A percentile compares a stretch with the other conserved stretches of the same genome.
phyloP scores from a whole-genome alignment of 768 basidiomycete genomes.

The Ramaria rubella region DNA sequence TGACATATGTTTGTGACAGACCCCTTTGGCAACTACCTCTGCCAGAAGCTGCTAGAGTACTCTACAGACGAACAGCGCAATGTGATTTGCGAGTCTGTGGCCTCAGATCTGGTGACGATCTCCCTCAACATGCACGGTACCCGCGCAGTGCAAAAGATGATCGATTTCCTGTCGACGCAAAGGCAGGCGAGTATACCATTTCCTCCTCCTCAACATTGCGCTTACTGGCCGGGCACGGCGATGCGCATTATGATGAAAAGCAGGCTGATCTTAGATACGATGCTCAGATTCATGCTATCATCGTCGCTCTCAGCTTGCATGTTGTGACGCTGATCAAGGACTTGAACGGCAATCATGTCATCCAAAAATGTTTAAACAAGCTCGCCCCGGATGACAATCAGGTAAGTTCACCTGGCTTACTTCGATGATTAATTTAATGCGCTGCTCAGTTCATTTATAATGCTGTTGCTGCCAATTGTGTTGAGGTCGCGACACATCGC shows the following conservation, averaged over 20 bases:
- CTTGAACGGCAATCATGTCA: conserved; percentile 94
- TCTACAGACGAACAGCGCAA: conserved; percentile 97
- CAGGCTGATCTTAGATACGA: conserved; percentile 81
- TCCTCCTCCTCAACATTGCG: conserved; percentile 31
- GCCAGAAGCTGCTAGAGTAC: conserved; percentile 95
- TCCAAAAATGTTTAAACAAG: conserved; percentile 99
- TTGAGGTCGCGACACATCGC: conserved; percentile 96
- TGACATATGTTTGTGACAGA: conserved; percentile 39
- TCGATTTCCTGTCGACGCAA: conserved; percentile 94
- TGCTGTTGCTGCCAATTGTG: conserved; percentile 96
- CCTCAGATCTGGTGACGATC: conserved; percentile 95
- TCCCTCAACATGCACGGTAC: conserved; percentile 99
- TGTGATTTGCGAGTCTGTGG: conserved; percentile 94
- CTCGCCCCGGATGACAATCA: conserved; percentile 98
- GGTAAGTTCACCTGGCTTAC: conserved; percentile 34
- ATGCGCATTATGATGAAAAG: conserved; percentile 14
- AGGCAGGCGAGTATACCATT: conserved; percentile 65
- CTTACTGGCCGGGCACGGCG: conserved; percentile 23
- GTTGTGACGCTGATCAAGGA: conserved; percentile 99
- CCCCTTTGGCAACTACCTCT: conserved; percentile 98
- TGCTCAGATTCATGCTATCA: conserved; percentile 93
- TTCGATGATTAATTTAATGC: background rate
- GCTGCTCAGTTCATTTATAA: conserved; percentile 88
- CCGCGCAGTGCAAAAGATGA: conserved; percentile 99
- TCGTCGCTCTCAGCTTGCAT: conserved; percentile 91